Evolutionary conservation across 306 rosid species (phyloP), one percentile per base, ranked within the genome.

Genomic region (Luffa acutangula): DNA sequence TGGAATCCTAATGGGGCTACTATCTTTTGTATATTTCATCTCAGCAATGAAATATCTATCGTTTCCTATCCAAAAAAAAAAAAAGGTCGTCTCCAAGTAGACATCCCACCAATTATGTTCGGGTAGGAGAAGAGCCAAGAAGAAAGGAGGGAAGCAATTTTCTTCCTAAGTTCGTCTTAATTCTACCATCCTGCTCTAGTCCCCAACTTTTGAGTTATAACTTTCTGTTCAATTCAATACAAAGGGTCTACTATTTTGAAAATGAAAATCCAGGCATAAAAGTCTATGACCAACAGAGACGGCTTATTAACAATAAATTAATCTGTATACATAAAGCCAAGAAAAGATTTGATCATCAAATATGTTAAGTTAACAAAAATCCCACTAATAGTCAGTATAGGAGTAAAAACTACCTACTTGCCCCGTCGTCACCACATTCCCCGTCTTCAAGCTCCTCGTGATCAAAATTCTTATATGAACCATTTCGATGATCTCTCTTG

Each of bases 361-460:
- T 17, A 70, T 57, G 59, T 34, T 2, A 37, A 43, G 77, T 59
- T 46, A 78, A 75, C 42, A 74, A 33, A 37, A 81, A 83, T 75
- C 64, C 65, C 66, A 33, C 43, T 59, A 46, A 79, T 41, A 73
- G 65, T 59, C 20, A 75, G 31, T 75, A 77, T 60, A 67, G 83
- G 81, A 82, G 78, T 75, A 78, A 81, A 79, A 73, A 76, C 67
- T 93, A 90, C 88, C 89, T 83, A 86, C 90, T 89, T 64, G 87
- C 91, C 83, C 83, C 83, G 57, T 80, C 85, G 48, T 87, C 86
- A 17, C 98, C 98, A 79, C 87, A 89, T 82, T 94, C 97, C 66
- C 91, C 98, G 20, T 90, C 98, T 83, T 90, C 97, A 81, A 88
- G 89, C 74, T 85, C 93, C 76, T 82, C 93, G 13, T 83, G 84